Evolutionary conservation across 139 green algal genomes (phyloP).

Genomic region (Micractinium sp.): DNA sequence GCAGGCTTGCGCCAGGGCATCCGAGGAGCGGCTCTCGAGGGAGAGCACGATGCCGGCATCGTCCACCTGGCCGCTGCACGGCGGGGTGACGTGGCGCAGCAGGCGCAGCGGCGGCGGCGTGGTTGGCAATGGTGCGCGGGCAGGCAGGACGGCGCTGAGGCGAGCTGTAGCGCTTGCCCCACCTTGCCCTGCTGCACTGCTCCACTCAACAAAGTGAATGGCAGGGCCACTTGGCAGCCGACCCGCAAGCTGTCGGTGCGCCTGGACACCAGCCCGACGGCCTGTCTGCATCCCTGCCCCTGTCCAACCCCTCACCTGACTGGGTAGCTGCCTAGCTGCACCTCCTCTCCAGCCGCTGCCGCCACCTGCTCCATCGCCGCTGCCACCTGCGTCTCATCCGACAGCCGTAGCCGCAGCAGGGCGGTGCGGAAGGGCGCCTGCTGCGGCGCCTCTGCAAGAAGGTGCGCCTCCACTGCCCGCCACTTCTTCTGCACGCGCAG

Average conservation of each 20-base stretch:
- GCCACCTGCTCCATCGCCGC: slow-evolving; percentile 59
- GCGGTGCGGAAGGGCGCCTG: slow-evolving; percentile 69
- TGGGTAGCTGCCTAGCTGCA: slow-evolving; percentile 74
- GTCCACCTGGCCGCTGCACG: slow-evolving; percentile 50
- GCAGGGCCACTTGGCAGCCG: background rate
- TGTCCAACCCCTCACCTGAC: slow-evolving; percentile 3
- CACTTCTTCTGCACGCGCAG: slow-evolving; percentile 16
- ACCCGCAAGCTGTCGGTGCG: too few relatives aligned
- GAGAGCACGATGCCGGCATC: slow-evolving; percentile 61
- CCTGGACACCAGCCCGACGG: too few relatives aligned
- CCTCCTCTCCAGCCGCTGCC: slow-evolving; percentile 45
- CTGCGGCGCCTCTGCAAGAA: slow-evolving; percentile 43
- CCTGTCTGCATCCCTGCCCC: too few relatives aligned
- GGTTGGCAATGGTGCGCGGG: too few relatives aligned
- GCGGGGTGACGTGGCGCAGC: background rate
- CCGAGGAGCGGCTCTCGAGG: slow-evolving; percentile 54
- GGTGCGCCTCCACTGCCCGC: slow-evolving; percentile 50
- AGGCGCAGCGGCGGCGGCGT: too few relatives aligned
- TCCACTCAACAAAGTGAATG: background rate
- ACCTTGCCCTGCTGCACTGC: too few relatives aligned
- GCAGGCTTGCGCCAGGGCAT: background rate
- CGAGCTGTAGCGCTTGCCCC: too few relatives aligned
- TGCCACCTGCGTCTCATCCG: slow-evolving; percentile 59
- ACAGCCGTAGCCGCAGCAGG: slow-evolving; percentile 51
- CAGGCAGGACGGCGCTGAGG: too few relatives aligned